Evolutionary conservation across 208 protist genomes (phyloP), one percentile per base, ranked within the genome.

Genomic region (Trypanosoma vivax): DNA sequence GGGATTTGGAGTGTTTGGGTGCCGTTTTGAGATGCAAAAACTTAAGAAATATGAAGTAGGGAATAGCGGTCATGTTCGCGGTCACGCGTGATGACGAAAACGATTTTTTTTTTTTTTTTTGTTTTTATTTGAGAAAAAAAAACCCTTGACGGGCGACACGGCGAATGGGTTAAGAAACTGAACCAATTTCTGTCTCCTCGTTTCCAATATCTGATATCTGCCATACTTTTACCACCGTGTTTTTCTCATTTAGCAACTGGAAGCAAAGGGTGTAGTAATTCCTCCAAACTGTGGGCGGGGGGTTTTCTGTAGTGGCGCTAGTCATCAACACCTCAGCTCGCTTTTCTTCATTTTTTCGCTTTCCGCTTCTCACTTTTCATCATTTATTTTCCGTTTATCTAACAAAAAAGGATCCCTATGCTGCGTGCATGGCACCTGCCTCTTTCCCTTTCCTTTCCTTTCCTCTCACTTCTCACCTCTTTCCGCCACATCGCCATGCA

Each of bases 201-300:
- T 21, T 45, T 21, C 11, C 9, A 24, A 10, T 24, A 18, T 45
- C 18, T 18, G 9, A 16, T 45, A 45, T 66, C n/a, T 33, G 16
- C 23, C 6, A 37, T 52, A 54, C 37, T 47, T 56, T 51, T 51
- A 51, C 7, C 16, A 45, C 18, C 19, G 50, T 24, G 50, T 19
- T 58, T 58, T 43, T 37, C 40, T n/a, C n/a, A n/a, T n/a, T n/a
- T n/a, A n/a, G n/a, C n/a, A n/a, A n/a, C n/a, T n/a, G n/a, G n/a
- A n/a, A n/a, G n/a, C n/a, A n/a, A n/a, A n/a, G n/a, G n/a, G n/a
- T n/a, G n/a, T n/a, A n/a, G n/a, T n/a, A n/a, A n/a, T n/a, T n/a
- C n/a, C n/a, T n/a, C n/a, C n/a, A n/a, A n/a, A n/a, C n/a, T n/a
- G n/a, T n/a, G n/a, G n/a, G n/a, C n/a, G n/a, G n/a, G n/a, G n/a